Evolutionary conservation across 1,284 basidiomycete genomes (phyloP), one percentile per base, ranked within the genome.

Genomic region (Ceratobasidium papillatum): DNA sequence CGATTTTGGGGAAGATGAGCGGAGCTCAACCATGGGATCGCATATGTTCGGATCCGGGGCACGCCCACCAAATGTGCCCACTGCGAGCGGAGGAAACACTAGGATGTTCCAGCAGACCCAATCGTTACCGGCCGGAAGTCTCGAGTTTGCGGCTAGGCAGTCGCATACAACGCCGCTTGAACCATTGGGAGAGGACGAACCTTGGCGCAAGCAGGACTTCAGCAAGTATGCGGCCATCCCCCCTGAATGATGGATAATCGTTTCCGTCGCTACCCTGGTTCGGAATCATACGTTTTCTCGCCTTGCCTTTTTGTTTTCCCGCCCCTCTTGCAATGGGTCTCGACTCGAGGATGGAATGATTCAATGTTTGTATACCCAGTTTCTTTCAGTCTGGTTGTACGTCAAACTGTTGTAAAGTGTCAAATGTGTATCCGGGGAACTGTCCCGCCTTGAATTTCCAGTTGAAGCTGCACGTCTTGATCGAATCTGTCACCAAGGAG

Each of bases 191-290:
- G 69, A 72, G 45, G 69, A 72, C 22, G 69, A 72, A 34, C 43
- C 69, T n/a, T 72, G 69, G 69, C 69, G 69, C 4, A 58, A 72
- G 41, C 43, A 51, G n/a, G 69, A 72, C 5, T 62, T 72, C n/a
- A 62, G 56, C 43, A 51, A 52, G 30, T 51, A 49, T 51, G 69
- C 58, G 41, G 52, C 43, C n/a, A 34, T 45, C 19, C 58, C 68
- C 45, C 68, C 69, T 25, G 69, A 72, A 45, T 72, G 58, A 58
- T 52, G 64, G 49, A 58, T 49, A 59, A n/a, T 25, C 19, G 25
- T 25, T 30, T 25, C 56, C 27, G 56, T 59, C 56, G n/a, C 56
- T 47, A 22, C 38, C 41, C 59, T 52, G 43, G 45, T 56, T 25
- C 19, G 30, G 32, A 27, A 43, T 36, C 54, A 27, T 45, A 43